Evolutionary conservation across 108 stramenopile genomes (phyloP).

Genomic region (Pseudonitzschia multiseries): DNA sequence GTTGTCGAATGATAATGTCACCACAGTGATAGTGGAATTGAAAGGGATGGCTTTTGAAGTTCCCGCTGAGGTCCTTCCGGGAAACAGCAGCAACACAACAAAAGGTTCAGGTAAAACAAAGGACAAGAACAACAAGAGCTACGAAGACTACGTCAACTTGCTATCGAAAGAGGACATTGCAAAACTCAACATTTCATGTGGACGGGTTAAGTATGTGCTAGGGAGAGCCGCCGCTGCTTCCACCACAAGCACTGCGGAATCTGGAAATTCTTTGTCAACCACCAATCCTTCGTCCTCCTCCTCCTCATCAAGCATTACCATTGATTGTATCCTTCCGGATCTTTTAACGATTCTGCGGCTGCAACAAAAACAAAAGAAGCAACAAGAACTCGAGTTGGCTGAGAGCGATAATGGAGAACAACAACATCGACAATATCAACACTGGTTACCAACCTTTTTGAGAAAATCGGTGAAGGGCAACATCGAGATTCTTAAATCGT

Average conservation of each 20-base stretch:
- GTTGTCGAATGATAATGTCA: not conserved
- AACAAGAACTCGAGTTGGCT: not conserved
- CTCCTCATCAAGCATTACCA: not conserved
- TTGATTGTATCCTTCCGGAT: conserved; percentile 8
- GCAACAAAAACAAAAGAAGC: not conserved
- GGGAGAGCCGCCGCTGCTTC: not conserved
- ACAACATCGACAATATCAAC: not conserved
- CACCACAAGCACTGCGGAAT: not conserved
- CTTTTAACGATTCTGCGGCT: not conserved
- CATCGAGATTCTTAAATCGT: not conserved
- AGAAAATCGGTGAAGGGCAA: conserved; percentile 11
- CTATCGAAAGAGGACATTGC: not conserved
- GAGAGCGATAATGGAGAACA: not conserved
- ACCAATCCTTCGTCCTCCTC: not conserved
- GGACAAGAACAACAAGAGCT: not conserved
- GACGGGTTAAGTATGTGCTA: conserved; percentile 2
- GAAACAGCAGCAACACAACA: not conserved
- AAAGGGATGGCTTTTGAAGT: conserved; percentile 6
- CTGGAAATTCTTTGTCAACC: not conserved
- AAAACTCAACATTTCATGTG: conserved; percentile 9
- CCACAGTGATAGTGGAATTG: not conserved
- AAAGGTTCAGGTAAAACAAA: not conserved
- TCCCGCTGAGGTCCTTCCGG: conserved; percentile 4
- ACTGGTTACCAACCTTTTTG: conserved; percentile 9
- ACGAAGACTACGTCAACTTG: not conserved